A percentile compares a stretch with the other conserved stretches of the same genome.
Evolutionary conservation across 1,284 basidiomycete genomes (phyloP).

Genomic region (Pulchroboletus neoregius): DNA sequence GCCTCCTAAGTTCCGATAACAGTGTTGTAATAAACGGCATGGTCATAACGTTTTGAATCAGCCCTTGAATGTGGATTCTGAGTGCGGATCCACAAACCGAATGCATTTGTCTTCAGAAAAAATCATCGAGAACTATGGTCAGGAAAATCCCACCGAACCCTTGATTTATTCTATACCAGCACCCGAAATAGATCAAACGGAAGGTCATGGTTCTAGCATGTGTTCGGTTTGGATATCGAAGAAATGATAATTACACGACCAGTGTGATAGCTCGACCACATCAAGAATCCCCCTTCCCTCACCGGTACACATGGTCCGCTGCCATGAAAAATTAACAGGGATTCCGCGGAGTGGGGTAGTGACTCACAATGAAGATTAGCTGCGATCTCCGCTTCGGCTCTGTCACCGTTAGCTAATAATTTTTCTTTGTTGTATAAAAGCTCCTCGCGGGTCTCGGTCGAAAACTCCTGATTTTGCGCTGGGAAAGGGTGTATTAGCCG

Average conservation of each 20-base stretch:
- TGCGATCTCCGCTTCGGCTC: constrained; percentile 94
- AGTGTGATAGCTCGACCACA: constrained; percentile 10
- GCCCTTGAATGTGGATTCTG: background rate
- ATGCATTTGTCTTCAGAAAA: background rate
- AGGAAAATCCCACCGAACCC: background rate
- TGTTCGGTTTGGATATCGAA: constrained; percentile 7
- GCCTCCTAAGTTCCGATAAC: background rate
- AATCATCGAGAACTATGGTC: background rate
- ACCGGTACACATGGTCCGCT: constrained; percentile 67
- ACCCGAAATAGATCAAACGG: constrained; percentile 1
- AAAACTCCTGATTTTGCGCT: constrained; percentile 96
- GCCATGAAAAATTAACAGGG: constrained; percentile 14
- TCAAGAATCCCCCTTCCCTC: constrained; percentile 25
- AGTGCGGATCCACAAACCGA: constrained; percentile 1
- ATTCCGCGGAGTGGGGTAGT: constrained; percentile 4
- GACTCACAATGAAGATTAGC: constrained; percentile 82
- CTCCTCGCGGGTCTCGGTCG: constrained; percentile 97
- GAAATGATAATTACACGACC: constrained; percentile 26
- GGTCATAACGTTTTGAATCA: background rate
- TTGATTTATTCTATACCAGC: background rate
- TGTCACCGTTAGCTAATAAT: constrained; percentile 91
- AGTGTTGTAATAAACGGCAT: background rate
- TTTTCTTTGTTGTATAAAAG: constrained; percentile 99
- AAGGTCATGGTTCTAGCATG: constrained; percentile 3
- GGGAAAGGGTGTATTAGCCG: constrained; percentile 8